Conservation (phyloP, 108 stramenopile species). For the Conticribra weissflogii region DNA sequence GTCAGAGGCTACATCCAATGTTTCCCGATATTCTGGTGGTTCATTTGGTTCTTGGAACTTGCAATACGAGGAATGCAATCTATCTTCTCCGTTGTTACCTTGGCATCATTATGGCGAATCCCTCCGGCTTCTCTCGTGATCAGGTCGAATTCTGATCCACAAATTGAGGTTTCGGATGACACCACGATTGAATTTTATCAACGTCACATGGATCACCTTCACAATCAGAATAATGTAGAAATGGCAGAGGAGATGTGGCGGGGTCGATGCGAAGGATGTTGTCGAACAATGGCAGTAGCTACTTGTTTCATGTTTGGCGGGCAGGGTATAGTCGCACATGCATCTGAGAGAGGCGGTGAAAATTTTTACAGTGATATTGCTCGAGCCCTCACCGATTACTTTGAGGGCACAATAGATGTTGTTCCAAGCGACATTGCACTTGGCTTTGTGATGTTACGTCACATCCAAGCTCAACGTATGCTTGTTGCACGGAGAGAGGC, state of each 20-base stretch:
- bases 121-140: background rate
- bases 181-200: constrained; percentile 15
- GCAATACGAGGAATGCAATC: constrained; percentile 22
- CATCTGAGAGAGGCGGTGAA: constrained; percentile 32
- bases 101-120: constrained; percentile 22
- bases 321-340: constrained; percentile 56
- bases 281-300: constrained; percentile 60
- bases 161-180: too few species aligned
- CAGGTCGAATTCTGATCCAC: too few species aligned
- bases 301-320: constrained; percentile 92
- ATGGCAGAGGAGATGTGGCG: constrained; percentile 74
- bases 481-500: constrained; percentile 53
- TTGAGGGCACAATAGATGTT: constrained; percentile 68
- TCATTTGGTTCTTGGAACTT: constrained; percentile 8
- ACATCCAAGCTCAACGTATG: constrained; percentile 70
- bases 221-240: constrained; percentile 28
- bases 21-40: constrained; percentile 36
- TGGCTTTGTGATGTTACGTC: constrained; percentile 77
- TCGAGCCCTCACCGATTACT: constrained; percentile 82
- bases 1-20: constrained; percentile 4
- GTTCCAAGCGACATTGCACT: constrained; percentile 83
- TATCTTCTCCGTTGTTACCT: constrained; percentile 19
- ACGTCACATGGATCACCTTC: constrained; percentile 20
- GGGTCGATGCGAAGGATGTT: constrained; percentile 70
- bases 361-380: constrained; percentile 71